Evolutionary conservation across 768 basidiomycete genomes (phyloP).

Genomic region (Crassisporium funariophilum): DNA sequence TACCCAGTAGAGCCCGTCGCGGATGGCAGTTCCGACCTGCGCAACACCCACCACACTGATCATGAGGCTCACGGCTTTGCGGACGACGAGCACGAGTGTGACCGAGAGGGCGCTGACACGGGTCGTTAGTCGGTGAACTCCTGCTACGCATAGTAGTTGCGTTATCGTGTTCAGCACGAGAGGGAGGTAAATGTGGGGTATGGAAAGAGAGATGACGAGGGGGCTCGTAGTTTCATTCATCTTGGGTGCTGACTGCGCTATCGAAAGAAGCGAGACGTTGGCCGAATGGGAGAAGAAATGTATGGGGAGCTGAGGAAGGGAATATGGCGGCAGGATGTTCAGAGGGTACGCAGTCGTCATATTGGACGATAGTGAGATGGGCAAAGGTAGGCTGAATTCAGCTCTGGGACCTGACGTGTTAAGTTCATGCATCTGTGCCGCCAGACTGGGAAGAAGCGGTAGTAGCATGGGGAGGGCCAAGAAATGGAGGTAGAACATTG

Average conservation of each 20-base stretch:
- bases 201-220: constrained; percentile 30
- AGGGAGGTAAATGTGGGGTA: constrained; percentile 65
- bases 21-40: constrained; percentile 11
- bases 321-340: constrained; percentile 35
- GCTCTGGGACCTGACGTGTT: constrained; percentile 41
- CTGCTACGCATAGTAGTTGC: constrained; percentile 82
- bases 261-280: constrained; percentile 22
- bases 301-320: constrained; percentile 24
- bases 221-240: constrained; percentile 10
- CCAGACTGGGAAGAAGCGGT: constrained; percentile 56
- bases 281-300: constrained; percentile 18
- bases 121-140: constrained; percentile 84
- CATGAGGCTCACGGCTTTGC: constrained; percentile 77
- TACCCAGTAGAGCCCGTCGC: constrained; percentile 6
- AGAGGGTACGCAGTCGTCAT: constrained; percentile 27
- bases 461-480: constrained; percentile 79
- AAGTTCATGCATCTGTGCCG: constrained; percentile 44
- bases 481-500: constrained; percentile 89
- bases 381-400: constrained; percentile 27
- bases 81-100: constrained; percentile 77
- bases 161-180: constrained; percentile 80
- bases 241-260: constrained; percentile 23
- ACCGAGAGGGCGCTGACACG: constrained; percentile 75
- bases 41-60: constrained; percentile 62
- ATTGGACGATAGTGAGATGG: constrained; percentile 20